phyloP scores from a whole-genome alignment of 495 filamentous ascomycete species.

The Penicillium bovifimosum region DNA sequence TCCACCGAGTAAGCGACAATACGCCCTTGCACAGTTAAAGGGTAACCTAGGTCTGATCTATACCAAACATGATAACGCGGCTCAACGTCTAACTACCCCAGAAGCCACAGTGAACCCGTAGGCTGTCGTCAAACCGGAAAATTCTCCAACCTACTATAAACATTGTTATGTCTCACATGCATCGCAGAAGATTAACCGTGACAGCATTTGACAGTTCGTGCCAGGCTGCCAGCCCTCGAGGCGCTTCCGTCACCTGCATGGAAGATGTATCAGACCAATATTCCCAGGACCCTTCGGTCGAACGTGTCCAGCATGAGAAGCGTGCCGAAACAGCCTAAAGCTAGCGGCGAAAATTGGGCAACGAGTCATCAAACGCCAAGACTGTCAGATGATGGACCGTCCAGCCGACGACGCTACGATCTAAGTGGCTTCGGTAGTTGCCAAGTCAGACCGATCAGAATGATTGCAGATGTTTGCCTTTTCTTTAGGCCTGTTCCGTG shows the following conservation, averaged over 20 bases:
- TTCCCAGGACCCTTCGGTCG: too few species aligned
- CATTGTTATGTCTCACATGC: not conserved
- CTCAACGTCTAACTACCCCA: not conserved
- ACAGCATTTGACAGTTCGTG: not conserved
- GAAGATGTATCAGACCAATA: not conserved
- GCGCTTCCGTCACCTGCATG: too few species aligned
- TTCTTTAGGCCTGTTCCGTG: not conserved
- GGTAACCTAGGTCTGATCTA: not conserved
- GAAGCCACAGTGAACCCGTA: not conserved
- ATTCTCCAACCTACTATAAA: too few species aligned
- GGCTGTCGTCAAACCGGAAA: too few species aligned
- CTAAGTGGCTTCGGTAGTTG: not conserved
- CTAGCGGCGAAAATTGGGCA: not conserved
- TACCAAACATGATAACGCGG: not conserved
- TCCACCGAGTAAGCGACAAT: too few species aligned
- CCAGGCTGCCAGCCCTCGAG: too few species aligned
- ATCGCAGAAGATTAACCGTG: conserved; percentile 12
- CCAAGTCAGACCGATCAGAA: not conserved
- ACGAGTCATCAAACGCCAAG: not conserved
- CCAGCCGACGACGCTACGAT: conserved; percentile 7
- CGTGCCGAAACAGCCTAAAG: too few species aligned
- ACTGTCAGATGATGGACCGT: not conserved
- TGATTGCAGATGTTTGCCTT: not conserved
- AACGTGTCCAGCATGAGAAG: too few species aligned
- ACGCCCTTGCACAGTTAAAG: not conserved